Evolutionary conservation across 805 yeast genomes (phyloP).

Genomic region (Suhomyces emberorum): DNA sequence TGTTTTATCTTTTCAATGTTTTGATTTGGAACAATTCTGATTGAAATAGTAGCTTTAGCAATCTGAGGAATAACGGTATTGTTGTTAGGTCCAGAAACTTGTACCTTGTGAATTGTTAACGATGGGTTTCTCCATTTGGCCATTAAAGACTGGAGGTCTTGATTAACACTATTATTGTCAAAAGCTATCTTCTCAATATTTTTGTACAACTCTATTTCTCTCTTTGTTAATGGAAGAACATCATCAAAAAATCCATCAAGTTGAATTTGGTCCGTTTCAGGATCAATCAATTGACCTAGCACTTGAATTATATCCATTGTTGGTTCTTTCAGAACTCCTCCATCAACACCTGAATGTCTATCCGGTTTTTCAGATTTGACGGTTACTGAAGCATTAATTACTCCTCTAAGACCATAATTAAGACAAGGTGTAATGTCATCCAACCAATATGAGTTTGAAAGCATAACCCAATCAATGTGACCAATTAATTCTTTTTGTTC

Average conservation of each 20-base stretch:
- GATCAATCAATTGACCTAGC: slow-evolving; percentile 59
- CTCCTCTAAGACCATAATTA: slow-evolving; percentile 93
- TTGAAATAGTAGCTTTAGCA: slow-evolving; percentile 73
- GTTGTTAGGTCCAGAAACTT: slow-evolving; percentile 87
- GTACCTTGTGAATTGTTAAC: slow-evolving; percentile 76
- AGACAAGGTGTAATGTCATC: slow-evolving; percentile 86
- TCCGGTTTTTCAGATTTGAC: slow-evolving; percentile 76
- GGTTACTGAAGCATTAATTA: slow-evolving; percentile 72
- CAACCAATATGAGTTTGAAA: slow-evolving; percentile 92
- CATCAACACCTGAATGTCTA: slow-evolving; percentile 94
- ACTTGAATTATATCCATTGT: slow-evolving; percentile 78
- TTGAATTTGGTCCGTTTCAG: slow-evolving; percentile 38
- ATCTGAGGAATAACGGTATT: slow-evolving; percentile 84
- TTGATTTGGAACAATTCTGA: slow-evolving; percentile 89
- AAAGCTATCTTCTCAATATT: slow-evolving; percentile 47
- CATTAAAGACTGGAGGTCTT: slow-evolving; percentile 49
- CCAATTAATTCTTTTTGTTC: slow-evolving; percentile 56
- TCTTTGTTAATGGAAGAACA: slow-evolving; percentile 53
- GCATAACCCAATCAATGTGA: slow-evolving; percentile 78
- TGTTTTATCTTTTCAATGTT: slow-evolving; percentile 56
- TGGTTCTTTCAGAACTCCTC: slow-evolving; percentile 88
- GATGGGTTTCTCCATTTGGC: slow-evolving; percentile 91
- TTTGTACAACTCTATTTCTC: slow-evolving; percentile 60
- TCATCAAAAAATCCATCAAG: slow-evolving; percentile 72
- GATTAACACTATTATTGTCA: slow-evolving; percentile 31